Base-by-base conservation (phyloP, 2,329 filamentous ascomycete genomes). In the Drechslerella stenobrocha region DNA sequence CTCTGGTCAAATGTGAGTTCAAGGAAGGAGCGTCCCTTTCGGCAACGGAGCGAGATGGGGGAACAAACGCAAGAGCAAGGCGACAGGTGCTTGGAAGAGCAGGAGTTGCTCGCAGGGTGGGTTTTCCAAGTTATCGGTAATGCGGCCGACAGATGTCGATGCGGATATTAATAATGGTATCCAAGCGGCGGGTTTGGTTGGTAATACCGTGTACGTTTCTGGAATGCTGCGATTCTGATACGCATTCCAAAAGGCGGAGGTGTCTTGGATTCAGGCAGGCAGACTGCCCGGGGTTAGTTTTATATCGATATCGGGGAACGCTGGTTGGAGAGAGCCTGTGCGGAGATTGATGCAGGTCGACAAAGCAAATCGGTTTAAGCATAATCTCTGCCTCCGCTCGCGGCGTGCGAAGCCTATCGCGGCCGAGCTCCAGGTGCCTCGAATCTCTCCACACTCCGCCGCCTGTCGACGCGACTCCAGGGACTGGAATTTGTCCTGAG, bases 41-140 rank as follows among this genome's bases (percentile, higher is more conserved):
- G 63, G 63, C 63, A 60, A 67, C 63, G 55, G 63, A 67, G 63
- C 63, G 63, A 67, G 55, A 46, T 48, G 53, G 50, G 7, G 37
- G 37, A 5, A 3, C 3, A 13, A 5, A 20, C 6, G 37, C 18
- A 15, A 15, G 30, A 6, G 6, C 6, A 15, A 8, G 8, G 34
- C 13, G 15, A n/a, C n/a, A 42, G 37, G 37, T 2, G 22, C 22
- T 42, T 42, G 37, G 37, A 18, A 20, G 11, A 30, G 5, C 5
- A 5, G 5, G 28, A 30, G 11, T 30, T 11, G 11, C 5, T 5
- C 5, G 11, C 11, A 5, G 5, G 11, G 5, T 11, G 28, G 28
- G 5, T 30, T 11, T 5, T 30, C 11, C 28, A 42, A 20, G 37
- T 7, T 18, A 18, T 42, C 22, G 8, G 37, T 42, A 42, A 42